Percentiles rank a stretch among this genome's conserved stretches.
Evolutionary conservation across 1,284 basidiomycete species (phyloP).

Genomic region (Phlebopus sp.): DNA sequence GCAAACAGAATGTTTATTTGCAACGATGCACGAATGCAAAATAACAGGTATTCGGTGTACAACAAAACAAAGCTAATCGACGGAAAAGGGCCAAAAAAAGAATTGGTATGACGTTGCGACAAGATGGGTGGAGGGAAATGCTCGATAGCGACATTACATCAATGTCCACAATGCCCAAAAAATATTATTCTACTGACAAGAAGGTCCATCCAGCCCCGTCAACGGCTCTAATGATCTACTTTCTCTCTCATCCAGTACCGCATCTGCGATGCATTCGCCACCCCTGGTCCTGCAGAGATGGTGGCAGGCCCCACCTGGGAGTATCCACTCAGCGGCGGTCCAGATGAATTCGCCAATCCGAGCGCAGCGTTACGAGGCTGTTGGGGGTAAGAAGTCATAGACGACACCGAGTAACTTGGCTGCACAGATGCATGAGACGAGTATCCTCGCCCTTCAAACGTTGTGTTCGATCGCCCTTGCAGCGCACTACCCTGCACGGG

Average conservation of each 20-base stretch:
- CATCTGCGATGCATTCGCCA: constrained; percentile 25
- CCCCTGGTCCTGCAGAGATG: constrained; percentile 26
- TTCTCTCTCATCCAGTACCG: constrained; percentile 31
- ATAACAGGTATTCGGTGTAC: too few relatives aligned
- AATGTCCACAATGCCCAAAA: constrained; percentile 14
- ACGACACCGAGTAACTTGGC: constrained; percentile 24
- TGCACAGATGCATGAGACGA: constrained; percentile 25
- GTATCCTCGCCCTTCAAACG: constrained; percentile 6
- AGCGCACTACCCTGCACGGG: constrained; percentile 19
- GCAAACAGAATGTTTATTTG: too few relatives aligned
- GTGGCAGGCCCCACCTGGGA: constrained; percentile 18
- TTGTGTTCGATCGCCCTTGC: constrained; percentile 18
- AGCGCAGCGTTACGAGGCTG: constrained; percentile 17
- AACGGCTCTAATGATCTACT: constrained; percentile 10
- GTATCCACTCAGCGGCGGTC: constrained; percentile 13
- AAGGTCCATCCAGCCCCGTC: constrained; percentile 2
- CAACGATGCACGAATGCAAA: too few relatives aligned
- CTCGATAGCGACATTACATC: neutral
- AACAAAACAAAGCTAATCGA: too few relatives aligned
- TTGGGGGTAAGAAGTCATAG: constrained; percentile 21
- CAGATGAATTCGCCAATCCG: constrained; percentile 2
- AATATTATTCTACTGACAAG: constrained; percentile 15
- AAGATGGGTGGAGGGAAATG: constrained; percentile 4
- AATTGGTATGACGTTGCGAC: constrained; percentile 11
- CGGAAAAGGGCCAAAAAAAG: constrained; percentile 8